These are phyloP conservation scores for Beta corolliflora DNA, from an alignment of 179 eudicot genomes.

Conservation along the genomic window DNA sequence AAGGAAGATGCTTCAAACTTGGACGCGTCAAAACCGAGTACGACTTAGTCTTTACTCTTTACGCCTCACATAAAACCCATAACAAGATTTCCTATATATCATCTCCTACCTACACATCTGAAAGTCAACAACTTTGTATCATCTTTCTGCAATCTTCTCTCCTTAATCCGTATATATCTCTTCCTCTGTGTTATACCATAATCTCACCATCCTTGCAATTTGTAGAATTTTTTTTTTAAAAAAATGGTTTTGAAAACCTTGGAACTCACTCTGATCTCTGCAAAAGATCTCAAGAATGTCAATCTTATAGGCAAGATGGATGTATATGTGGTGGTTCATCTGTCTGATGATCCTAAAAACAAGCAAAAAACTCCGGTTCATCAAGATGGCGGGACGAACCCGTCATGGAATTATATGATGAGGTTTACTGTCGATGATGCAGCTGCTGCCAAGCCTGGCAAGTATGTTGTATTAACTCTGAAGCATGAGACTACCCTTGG, in stretches of 20 bases:
- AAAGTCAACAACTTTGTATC: conserved; percentile 19
- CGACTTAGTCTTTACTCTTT: neutral
- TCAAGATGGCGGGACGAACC: conserved; percentile 43
- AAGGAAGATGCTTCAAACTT: conserved; percentile 6
- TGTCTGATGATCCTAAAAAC: conserved; percentile 38
- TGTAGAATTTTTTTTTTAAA: neutral
- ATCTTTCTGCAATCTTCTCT: no score
- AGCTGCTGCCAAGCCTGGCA: conserved; percentile 16
- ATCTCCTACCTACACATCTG: neutral
- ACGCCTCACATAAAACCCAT: neutral
- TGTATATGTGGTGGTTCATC: conserved; percentile 36
- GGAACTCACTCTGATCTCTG: conserved; percentile 44
- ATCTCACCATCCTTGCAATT: neutral
- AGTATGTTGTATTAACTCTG: conserved; percentile 33
- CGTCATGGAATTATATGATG: conserved; percentile 45
- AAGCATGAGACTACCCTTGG: conserved; percentile 41
- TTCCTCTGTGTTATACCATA: neutral
- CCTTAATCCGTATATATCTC: neutral
- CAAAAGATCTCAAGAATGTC: conserved; percentile 49
- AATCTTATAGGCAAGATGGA: conserved; percentile 47
- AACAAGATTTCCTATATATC: neutral
- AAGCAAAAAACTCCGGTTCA: conserved; percentile 50
- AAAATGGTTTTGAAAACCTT: conserved; percentile 38
- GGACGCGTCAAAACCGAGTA: conserved; percentile 17
- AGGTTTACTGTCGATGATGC: conserved; percentile 43